These are phyloP conservation scores for Tetrapisispora fleetii DNA, from an alignment of 805 yeast genomes.

Conservation along the genomic window DNA sequence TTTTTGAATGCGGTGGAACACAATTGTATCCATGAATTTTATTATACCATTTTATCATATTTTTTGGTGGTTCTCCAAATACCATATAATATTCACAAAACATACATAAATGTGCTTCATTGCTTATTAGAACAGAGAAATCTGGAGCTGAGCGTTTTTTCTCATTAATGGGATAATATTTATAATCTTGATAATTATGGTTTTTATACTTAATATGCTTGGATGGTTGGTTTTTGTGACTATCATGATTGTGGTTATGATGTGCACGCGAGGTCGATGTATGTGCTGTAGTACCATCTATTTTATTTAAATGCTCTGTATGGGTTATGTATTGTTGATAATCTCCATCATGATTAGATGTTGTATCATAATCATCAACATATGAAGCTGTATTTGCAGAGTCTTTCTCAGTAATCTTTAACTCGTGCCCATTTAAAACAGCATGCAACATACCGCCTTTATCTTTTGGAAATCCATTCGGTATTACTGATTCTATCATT, in stretches of 20 bases:
- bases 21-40: slow-evolving; percentile 19
- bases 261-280: background rate
- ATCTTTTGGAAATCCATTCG: slow-evolving; percentile 21
- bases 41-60: slow-evolving; percentile 43
- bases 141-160: slow-evolving; percentile 11
- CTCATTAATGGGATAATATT: slow-evolving; percentile 2
- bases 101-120: slow-evolving; percentile 31
- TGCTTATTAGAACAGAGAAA: slow-evolving; percentile 16
- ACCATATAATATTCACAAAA: slow-evolving; percentile 45
- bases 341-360: slow-evolving; percentile 5
- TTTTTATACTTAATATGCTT: slow-evolving; percentile 5
- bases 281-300: background rate
- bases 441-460: slow-evolving; percentile 20
- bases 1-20: slow-evolving; percentile 13
- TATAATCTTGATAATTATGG: slow-evolving; percentile 12
- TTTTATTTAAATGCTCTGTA: slow-evolving; percentile 1
- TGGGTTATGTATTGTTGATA: slow-evolving; percentile 6
- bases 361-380: slow-evolving; percentile 1
- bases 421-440: slow-evolving; percentile 19
- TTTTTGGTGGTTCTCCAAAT: slow-evolving; percentile 40
- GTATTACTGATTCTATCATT: slow-evolving; percentile 24
- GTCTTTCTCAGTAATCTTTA: slow-evolving; percentile 16
- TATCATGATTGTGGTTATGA: background rate
- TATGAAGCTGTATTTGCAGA: background rate
- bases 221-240: slow-evolving; percentile 1